phyloP scores from a whole-genome alignment of 2,329 filamentous ascomycete species.

The Apiospora pterosperma region DNA sequence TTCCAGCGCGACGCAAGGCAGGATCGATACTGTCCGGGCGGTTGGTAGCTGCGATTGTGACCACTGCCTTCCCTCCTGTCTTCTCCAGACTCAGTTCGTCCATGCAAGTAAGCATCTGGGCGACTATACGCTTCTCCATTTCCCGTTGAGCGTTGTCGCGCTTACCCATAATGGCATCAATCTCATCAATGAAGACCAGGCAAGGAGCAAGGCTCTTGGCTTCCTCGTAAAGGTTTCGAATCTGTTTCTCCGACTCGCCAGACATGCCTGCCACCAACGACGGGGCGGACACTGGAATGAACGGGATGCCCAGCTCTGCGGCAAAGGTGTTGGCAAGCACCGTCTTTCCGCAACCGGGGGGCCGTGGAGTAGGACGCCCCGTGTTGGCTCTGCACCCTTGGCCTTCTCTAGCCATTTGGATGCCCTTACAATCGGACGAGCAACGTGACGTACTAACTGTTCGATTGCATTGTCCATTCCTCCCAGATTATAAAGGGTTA shows the following conservation, averaged over 20 bases:
- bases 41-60: constrained; percentile 90
- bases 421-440: constrained; percentile 40
- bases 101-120: constrained; percentile 83
- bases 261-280: constrained; percentile 84
- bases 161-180: constrained; percentile 88
- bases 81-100: constrained; percentile 71
- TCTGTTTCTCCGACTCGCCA: constrained; percentile 83
- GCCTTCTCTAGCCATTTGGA: neutral
- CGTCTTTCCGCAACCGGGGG: constrained; percentile 87
- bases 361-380: constrained; percentile 75
- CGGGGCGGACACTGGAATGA: constrained; percentile 78
- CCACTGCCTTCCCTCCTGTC: constrained; percentile 69
- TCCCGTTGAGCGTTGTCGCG: constrained; percentile 79
- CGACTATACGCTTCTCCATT: constrained; percentile 84
- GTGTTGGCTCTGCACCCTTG: constrained; percentile 62
- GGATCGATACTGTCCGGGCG: constrained; percentile 83
- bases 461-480: constrained; percentile 71
- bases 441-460: constrained; percentile 5
- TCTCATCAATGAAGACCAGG: constrained; percentile 86
- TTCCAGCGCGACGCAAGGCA: constrained; percentile 66
- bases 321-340: constrained; percentile 79
- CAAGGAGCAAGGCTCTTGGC: constrained; percentile 84
- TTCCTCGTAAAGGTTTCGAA: constrained; percentile 82
- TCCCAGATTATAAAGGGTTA: constrained; percentile 69
- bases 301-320: constrained; percentile 70